A percentile compares a stretch with the other conserved stretches of the same genome.
phyloP scores from a whole-genome alignment of 2,329 filamentous ascomycete genomes.

The Thelonectria blattea region DNA sequence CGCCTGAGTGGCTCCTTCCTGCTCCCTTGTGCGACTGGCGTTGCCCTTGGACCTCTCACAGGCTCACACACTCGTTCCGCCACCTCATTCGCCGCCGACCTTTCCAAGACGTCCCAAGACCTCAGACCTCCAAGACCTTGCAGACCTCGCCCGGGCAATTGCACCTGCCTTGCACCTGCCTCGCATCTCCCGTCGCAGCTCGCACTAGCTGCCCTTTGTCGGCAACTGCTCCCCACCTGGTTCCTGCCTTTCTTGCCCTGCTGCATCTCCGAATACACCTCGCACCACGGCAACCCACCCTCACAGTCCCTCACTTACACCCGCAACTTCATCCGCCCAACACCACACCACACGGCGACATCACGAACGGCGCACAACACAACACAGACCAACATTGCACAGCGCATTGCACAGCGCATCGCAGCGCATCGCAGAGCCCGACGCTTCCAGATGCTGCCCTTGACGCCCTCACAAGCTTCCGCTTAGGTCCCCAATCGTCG shows the following conservation, averaged over 20 bases:
- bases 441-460: slow-evolving; percentile 6
- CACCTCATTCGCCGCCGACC: background rate
- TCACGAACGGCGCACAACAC: slow-evolving; percentile 9
- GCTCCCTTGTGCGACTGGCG: slow-evolving; percentile 26
- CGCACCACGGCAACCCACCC: slow-evolving; percentile 18
- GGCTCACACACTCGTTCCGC: slow-evolving; percentile 21
- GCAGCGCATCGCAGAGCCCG: slow-evolving; percentile 4
- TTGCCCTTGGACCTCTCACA: slow-evolving; percentile 22
- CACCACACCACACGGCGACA: slow-evolving; percentile 13
- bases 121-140: too few species aligned
- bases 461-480: slow-evolving; percentile 1
- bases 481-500: background rate
- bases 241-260: background rate
- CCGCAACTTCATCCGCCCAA: slow-evolving; percentile 9
- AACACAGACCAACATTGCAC: slow-evolving; percentile 19
- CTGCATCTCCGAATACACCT: slow-evolving; percentile 27
- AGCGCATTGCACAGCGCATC: slow-evolving; percentile 21
- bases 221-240: background rate
- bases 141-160: slow-evolving; percentile 2
- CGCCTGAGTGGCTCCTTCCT: slow-evolving; percentile 27
- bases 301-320: slow-evolving; percentile 25
- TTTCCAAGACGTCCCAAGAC: too few species aligned
- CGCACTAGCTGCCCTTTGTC: background rate
- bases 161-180: slow-evolving; percentile 27
- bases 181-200: background rate